Conservation (phyloP, 2,329 filamentous ascomycete genomes). For the Orbilia quercus region DNA sequence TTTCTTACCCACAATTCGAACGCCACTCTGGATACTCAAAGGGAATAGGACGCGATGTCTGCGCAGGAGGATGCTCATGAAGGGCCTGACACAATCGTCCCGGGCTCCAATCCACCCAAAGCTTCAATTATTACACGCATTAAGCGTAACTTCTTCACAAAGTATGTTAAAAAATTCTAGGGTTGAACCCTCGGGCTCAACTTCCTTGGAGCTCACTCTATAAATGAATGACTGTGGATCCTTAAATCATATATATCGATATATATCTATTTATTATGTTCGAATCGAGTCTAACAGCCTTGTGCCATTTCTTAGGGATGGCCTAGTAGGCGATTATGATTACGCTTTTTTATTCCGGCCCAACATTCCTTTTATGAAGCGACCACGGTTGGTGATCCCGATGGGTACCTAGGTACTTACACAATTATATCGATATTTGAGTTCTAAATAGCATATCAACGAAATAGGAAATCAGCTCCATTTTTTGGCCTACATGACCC, state of each 20-base stretch:
- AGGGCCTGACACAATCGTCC: constrained; percentile 52
- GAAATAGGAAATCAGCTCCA: constrained; percentile 70
- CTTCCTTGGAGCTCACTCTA: too few relatives aligned
- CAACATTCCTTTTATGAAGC: constrained; percentile 23
- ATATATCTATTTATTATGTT: not conserved
- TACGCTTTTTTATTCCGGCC: constrained; percentile 87
- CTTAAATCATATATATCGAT: too few relatives aligned
- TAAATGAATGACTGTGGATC: too few relatives aligned
- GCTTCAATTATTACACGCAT: constrained; percentile 37
- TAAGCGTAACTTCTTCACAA: constrained; percentile 44
- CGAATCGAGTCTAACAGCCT: not conserved
- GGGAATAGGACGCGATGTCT: constrained; percentile 25
- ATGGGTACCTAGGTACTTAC: constrained; percentile 55
- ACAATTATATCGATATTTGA: constrained; percentile 61
- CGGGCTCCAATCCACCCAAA: constrained; percentile 45
- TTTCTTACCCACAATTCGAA: not conserved
- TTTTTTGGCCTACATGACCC: constrained; percentile 77
- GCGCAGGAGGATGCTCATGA: constrained; percentile 47
- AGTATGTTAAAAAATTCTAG: constrained; percentile 10
- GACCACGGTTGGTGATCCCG: constrained; percentile 52
- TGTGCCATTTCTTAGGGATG: constrained; percentile 67
- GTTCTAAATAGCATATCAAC: constrained; percentile 79
- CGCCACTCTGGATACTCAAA: not conserved
- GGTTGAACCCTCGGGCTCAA: too few relatives aligned
- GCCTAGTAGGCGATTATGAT: constrained; percentile 86